Evolutionary conservation across 1,284 basidiomycete genomes (phyloP).

Genomic region (Takashimella tepidaria): DNA sequence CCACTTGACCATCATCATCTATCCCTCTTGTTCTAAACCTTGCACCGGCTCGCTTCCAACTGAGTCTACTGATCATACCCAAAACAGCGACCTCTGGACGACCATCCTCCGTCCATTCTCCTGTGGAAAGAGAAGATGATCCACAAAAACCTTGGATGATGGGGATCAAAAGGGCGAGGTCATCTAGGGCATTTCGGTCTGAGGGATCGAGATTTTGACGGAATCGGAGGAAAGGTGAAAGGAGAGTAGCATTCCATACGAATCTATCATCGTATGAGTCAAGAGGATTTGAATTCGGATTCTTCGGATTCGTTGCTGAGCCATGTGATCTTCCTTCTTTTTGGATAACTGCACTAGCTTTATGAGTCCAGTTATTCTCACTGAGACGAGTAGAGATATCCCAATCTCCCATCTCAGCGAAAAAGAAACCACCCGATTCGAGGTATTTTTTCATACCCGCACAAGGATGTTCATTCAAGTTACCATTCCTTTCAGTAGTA

Average conservation of each 20-base stretch:
- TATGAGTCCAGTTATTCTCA: constrained; percentile 56
- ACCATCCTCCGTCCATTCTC: constrained; percentile 54
- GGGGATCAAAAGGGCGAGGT: constrained; percentile 54
- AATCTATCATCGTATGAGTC: constrained; percentile 72
- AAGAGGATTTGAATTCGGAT: constrained; percentile 50
- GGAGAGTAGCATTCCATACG: constrained; percentile 43
- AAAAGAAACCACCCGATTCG: constrained; percentile 90
- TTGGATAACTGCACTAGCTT: no score
- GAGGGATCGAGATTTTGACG: constrained; percentile 48
- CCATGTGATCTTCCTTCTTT: no score
- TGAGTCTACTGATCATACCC: constrained; percentile 76
- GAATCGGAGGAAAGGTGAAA: constrained; percentile 43
- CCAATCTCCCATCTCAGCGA: constrained; percentile 73
- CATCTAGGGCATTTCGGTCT: constrained; percentile 38
- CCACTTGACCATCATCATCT: constrained; percentile 94
- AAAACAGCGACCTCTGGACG: constrained; percentile 51
- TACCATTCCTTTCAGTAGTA: constrained; percentile 48
- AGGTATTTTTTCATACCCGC: constrained; percentile 84
- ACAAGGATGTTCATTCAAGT: constrained; percentile 75
- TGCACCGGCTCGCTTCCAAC: constrained; percentile 94
- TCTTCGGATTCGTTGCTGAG: constrained; percentile 40
- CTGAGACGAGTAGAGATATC: constrained; percentile 79
- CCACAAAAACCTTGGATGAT: constrained; percentile 92
- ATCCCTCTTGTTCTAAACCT: constrained; percentile 96
- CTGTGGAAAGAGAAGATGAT: constrained; percentile 38